Evolutionary conservation across 192 early-diverging fungal genomes (phyloP), one percentile per base, ranked within the genome.

Genomic region (Mortierella antarctica): DNA sequence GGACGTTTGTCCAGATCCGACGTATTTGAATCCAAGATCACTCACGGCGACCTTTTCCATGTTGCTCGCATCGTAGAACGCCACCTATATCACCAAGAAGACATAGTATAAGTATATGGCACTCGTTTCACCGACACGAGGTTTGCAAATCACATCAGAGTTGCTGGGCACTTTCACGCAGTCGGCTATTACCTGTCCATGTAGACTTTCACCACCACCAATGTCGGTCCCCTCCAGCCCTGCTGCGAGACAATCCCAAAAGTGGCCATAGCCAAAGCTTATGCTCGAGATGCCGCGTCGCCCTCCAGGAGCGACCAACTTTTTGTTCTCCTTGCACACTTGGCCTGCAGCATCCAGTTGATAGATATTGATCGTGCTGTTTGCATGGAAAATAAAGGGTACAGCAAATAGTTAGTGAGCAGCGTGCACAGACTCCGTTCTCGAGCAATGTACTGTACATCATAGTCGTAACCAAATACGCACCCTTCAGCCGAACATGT

Each of bases 191-290:
- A 66, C 69, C 62, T 71, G 65, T 20, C 63, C 69, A 4, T 66
- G 62, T 3, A 57, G 20, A 9, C 55, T 64, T 23, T 62, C 57
- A 20, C 15, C 48, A 11, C 39, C 18, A 6, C 53, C 67, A n/a
- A 42, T 45, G 21, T 62, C 48, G 0, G 41, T 15, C 17, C 70
- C 77, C 23, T 80, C 77, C 2, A 72, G 15, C 12, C 77, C 77
- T 2, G 65, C 77, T 23, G 65, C 77, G 5, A 80, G 31, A 20
- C 59, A 62, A 21, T 80, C 77, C 77, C 77, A 80, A 48, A 64
- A 80, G 54, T 58, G 56, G 2, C 65, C 60, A 40, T 67, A 62
- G 4, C 77, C 70, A 64, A 80, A 72, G 12, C 48, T 42, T 4
- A 80, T 60, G 7, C 77, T 72, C 0, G 77, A 80, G 10, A 67